A percentile compares a stretch with the other conserved stretches of the same genome.
These are phyloP conservation scores for Paecilomyces niveus DNA, from an alignment of 2,329 filamentous ascomycete genomes.

Conservation along the genomic window DNA sequence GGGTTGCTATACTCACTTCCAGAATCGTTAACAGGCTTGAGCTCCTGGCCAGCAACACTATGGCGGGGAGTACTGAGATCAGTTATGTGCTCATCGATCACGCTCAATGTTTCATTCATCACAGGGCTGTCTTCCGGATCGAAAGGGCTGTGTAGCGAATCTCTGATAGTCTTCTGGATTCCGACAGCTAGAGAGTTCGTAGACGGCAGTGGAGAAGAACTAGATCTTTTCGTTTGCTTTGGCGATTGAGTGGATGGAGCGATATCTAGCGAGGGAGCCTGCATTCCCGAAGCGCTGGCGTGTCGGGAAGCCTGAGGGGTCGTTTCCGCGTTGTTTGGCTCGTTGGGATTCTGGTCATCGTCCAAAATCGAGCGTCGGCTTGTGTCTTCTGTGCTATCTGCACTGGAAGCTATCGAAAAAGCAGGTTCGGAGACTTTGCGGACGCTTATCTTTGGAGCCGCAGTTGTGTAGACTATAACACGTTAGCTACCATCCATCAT, in stretches of 20 bases:
- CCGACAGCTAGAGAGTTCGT: constrained; percentile 25
- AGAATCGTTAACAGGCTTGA: constrained; percentile 62
- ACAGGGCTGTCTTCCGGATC: constrained; percentile 62
- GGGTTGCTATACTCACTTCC: constrained; percentile 85
- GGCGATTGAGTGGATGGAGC: constrained; percentile 11
- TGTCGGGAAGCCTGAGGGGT: constrained; percentile 36
- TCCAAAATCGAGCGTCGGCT: background rate
- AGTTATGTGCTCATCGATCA: constrained; percentile 95
- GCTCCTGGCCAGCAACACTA: constrained; percentile 42
- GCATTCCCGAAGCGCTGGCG: constrained; percentile 24
- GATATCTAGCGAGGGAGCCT: constrained; percentile 13
- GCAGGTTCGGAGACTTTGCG: constrained; percentile 12
- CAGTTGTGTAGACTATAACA: constrained; percentile 18
- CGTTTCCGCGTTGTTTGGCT: constrained; percentile 25
- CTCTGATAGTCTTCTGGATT: constrained; percentile 38
- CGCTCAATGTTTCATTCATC: constrained; percentile 88
- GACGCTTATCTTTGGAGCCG: constrained; percentile 17
- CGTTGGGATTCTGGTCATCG: constrained; percentile 14
- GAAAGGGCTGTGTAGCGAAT: constrained; percentile 44
- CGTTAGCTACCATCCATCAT: constrained; percentile 3
- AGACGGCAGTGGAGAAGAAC: constrained; percentile 30
- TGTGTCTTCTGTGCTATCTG: constrained; percentile 2
- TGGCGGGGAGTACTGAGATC: constrained; percentile 63
- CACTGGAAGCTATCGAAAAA: constrained; percentile 7
- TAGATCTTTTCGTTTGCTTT: constrained; percentile 23